These are phyloP conservation scores for Piper longum DNA, from an alignment of 164 flowering plant species.

Conservation along the genomic window DNA sequence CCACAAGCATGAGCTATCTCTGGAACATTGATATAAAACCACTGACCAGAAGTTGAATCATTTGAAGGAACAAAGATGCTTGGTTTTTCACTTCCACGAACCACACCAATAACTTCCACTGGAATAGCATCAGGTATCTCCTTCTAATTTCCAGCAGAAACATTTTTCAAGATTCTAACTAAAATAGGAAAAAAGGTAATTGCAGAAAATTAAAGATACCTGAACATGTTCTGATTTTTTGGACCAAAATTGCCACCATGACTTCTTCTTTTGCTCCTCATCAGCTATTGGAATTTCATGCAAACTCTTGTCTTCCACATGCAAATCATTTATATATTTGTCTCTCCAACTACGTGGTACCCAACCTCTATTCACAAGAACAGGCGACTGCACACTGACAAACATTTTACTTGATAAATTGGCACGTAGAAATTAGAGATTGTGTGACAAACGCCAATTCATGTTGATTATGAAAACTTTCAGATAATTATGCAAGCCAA, in stretches of 20 bases:
- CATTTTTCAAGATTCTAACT: not conserved
- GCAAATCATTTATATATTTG: conserved; percentile 20
- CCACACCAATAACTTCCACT: conserved; percentile 63
- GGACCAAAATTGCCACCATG: conserved; percentile 78
- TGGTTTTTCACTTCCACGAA: conserved; percentile 87
- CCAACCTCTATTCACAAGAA: conserved; percentile 96
- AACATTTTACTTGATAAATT: conserved; percentile 17
- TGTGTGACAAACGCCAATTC: too few species aligned
- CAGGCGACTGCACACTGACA: conserved; percentile 60
- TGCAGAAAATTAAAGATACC: conserved; percentile 22
- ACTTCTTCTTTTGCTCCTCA: conserved; percentile 18
- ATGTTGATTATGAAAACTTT: too few species aligned
- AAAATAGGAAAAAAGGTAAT: not conserved
- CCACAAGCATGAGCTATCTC: conserved; percentile 57
- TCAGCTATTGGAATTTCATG: conserved; percentile 7
- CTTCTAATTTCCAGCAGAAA: conserved; percentile 21
- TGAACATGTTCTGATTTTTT: conserved; percentile 27
- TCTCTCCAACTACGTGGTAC: conserved; percentile 89
- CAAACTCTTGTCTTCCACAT: conserved; percentile 19
- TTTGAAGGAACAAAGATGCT: conserved; percentile 90
- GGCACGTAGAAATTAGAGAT: not conserved
- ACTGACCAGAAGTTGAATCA: conserved; percentile 62
- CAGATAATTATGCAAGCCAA: too few species aligned
- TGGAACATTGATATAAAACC: conserved; percentile 93
- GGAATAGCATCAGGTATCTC: conserved; percentile 21